Percentiles rank a stretch among this genome's conserved stretches.
phyloP scores from a whole-genome alignment of 208 protist species.

The Angomonas ambiguus region DNA sequence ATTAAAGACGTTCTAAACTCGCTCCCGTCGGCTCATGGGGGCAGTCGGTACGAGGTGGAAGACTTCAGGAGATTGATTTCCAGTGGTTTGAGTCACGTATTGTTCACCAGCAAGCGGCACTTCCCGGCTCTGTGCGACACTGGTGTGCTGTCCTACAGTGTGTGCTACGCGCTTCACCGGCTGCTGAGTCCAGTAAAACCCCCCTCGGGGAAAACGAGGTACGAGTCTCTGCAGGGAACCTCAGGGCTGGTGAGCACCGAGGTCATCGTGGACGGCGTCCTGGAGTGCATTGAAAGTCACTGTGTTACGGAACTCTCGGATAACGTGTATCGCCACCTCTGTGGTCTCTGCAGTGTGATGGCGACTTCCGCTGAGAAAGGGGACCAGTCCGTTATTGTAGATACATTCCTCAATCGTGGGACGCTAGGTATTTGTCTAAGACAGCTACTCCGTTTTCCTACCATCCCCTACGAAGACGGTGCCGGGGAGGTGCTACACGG shows the following conservation, averaged over 20 bases:
- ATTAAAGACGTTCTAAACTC: neutral
- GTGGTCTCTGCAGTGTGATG: neutral
- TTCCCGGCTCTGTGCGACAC: neutral
- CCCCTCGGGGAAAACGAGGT: neutral
- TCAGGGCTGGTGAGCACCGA: neutral
- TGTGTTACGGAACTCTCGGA: neutral
- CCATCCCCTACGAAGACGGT: neutral
- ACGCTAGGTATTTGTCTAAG: neutral
- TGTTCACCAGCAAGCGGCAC: neutral
- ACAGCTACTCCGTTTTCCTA: neutral
- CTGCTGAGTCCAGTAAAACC: neutral
- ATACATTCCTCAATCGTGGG: neutral
- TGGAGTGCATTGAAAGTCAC: neutral
- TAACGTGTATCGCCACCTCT: neutral
- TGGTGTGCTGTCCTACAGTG: neutral
- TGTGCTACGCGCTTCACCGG: neutral
- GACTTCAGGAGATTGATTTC: conserved; percentile 6
- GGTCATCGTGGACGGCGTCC: neutral
- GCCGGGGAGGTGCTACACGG: neutral
- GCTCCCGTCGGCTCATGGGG: neutral
- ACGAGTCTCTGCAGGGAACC: neutral
- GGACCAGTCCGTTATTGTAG: too few species aligned
- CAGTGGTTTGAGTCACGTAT: neutral
- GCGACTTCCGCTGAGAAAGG: neutral
- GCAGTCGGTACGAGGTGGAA: neutral